Evolutionary conservation across 179 eudicot species (phyloP), one percentile per base, ranked within the genome.

Genomic region (Beta corolliflora): DNA sequence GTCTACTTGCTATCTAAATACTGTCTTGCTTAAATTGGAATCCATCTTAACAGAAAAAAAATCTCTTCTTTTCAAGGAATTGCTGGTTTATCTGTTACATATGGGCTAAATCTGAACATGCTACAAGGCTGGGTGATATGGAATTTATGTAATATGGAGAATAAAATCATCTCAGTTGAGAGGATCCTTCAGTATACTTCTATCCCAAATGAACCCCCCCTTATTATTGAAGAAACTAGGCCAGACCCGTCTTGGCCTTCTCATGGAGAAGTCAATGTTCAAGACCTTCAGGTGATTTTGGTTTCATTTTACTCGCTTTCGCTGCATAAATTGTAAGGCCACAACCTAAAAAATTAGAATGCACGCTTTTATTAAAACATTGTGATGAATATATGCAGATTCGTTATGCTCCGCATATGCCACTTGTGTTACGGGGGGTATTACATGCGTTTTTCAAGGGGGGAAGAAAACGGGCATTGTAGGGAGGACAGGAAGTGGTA

Each of bases 341-440:
- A 10, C 16, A 8, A 21, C 45, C 7, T 3, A 0, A 18, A 9
- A 16, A 3, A 29, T 11, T 50, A 0, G 44, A 50, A 52, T n/a
- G 11, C 19, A 3, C 75, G 19, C 21, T 16, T n/a, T 12, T 7
- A 18, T 10, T 66, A n/a, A 56, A 59, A 21, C 46, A n/a, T 53
- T 73, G 3, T 71, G 58, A 60, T 31, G 61, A 1, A 44, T 55
- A 71, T 15, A 64, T 75, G 69, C 84, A 93, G 97, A 91, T 93
- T 53, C 91, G 92, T 50, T 93, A 91, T 81, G 95, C 95, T 58
- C 91, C 91, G 9, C 94, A 92, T 66, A 81, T 91, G 94, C 97
- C 95, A 52, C 89, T 92, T 64, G 97, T 93, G 23, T 77, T 93
- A 75, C 82, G n/a, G n/a, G 87, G 80, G 97, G 97, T 53, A 85